Evolutionary conservation across 495 filamentous ascomycete species (phyloP), one percentile per base, ranked within the genome.

Genomic region (Aspergillus conjunctus): DNA sequence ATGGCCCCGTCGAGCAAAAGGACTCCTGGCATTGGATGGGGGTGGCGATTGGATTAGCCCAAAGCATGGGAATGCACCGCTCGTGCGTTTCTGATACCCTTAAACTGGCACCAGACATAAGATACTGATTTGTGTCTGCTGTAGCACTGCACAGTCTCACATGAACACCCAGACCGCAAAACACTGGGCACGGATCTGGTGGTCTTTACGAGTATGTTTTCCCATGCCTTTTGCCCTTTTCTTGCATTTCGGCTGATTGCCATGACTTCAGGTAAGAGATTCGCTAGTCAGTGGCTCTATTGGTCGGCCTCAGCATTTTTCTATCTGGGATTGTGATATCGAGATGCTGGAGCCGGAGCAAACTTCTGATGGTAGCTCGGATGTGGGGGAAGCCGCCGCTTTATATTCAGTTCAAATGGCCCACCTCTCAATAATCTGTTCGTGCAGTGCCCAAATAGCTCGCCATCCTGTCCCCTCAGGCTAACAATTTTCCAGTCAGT

Each of bases 11-110:
- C 4, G 49, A 51, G 17, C 49, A 51, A 22, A 51, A 51, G 49
- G 49, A 51, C 21, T 30, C 49, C 9, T 51, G 49, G 49, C 15
- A 51, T 51, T 51, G 49, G 49, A 15, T 51, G 22, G 49, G 49
- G 18, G 21, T 51, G 4, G 49, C 49, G 5, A 31, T 31, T 26
- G 22, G 22, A 30, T 15, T 26, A 15, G 49, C 49, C 17, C 49
- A 51, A 26, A 8, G 20, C 14, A 15, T 51, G 49, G 49, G 49
- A 30, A 22, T 51, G 49, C 49, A 51, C 10, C 49, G 49, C 7
- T 31, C 18, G 49, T 51, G 21, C 5, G 49, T 51, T 31, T n/a
- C 22, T 51, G 7, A 37, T 12, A 12, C 33, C 33, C 7, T 37
- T 6, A 37, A 12, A 37, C 6, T 37, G 12, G 33, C 33, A 12